Percentiles rank a stretch among this genome's conserved stretches.
phyloP scores from a whole-genome alignment of 2,329 filamentous ascomycete genomes.

The Huntiella omanensis region DNA sequence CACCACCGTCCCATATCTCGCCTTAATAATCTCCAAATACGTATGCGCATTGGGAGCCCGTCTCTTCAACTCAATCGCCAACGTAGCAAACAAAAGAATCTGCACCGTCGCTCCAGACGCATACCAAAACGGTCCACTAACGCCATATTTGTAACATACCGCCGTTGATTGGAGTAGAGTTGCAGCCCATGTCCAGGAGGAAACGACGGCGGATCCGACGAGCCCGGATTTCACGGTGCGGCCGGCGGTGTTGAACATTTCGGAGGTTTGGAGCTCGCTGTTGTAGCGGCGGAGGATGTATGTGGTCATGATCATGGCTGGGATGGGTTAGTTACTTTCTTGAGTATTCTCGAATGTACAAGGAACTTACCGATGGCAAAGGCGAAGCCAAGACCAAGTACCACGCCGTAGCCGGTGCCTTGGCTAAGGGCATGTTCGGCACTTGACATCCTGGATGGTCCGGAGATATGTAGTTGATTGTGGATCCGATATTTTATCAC shows the following conservation, averaged over 20 bases:
- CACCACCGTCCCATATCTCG: conserved; percentile 52
- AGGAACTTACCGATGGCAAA: conserved; percentile 21
- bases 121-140: conserved; percentile 43
- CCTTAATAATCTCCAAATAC: conserved; percentile 66
- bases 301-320: conserved; percentile 39
- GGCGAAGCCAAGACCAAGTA: conserved; percentile 46
- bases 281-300: conserved; percentile 45
- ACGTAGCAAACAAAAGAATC: conserved; percentile 73
- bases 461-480: neutral
- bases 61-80: conserved; percentile 78
- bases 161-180: conserved; percentile 61
- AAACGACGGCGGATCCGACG: conserved; percentile 77
- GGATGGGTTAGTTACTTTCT: neutral
- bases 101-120: conserved; percentile 61
- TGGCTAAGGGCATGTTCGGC: conserved; percentile 3
- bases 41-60: conserved; percentile 74
- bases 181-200: conserved; percentile 84
- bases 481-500: neutral
- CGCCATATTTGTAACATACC: conserved; percentile 67
- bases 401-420: conserved; percentile 49
- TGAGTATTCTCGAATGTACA: too few species aligned
- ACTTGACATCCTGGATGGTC: neutral
- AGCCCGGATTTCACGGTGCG: conserved; percentile 77
- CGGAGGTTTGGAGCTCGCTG: conserved; percentile 64
- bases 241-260: conserved; percentile 83